A percentile compares a stretch with the other conserved stretches of the same genome.
Conservation (phyloP, 805 yeast species). For the Cyberlindnera galapagoensis region DNA sequence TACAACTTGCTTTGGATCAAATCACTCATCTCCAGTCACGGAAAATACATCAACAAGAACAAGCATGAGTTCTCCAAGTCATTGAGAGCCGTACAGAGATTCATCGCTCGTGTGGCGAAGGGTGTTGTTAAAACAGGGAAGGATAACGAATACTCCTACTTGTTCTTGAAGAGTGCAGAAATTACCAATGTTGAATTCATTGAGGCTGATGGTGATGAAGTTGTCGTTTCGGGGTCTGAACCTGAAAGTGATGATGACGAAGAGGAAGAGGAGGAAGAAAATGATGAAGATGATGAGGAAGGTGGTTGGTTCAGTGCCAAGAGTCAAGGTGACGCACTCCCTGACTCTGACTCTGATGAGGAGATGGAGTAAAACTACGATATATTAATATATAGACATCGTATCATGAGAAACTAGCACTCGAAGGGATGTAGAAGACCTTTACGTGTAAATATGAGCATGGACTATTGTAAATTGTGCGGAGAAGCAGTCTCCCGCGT, state of each 20-base stretch:
- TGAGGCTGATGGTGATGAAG: constrained; percentile 11
- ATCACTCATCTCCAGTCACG: constrained; percentile 63
- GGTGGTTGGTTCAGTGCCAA: constrained; percentile 24
- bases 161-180: constrained; percentile 38
- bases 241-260: constrained; percentile 7
- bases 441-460: too few species aligned
- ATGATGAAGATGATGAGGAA: constrained; percentile 14
- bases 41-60: constrained; percentile 59
- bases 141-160: constrained; percentile 47
- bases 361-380: constrained; percentile 10
- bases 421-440: too few species aligned
- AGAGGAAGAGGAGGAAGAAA: constrained; percentile 9
- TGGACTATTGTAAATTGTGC: too few species aligned
- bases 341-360: constrained; percentile 8
- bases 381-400: too few species aligned
- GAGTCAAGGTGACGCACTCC: constrained; percentile 4
- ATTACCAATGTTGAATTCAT: constrained; percentile 22
- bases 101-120: constrained; percentile 66
- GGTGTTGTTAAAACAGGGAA: constrained; percentile 54
- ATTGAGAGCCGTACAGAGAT: constrained; percentile 66
- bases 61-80: constrained; percentile 58
- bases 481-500: too few species aligned
- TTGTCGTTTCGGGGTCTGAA: constrained; percentile 13
- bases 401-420: too few species aligned
- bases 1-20: constrained; percentile 80